Conservation (phyloP, 2,329 filamentous ascomycete genomes). For the Endoconidiophora laricicola region DNA sequence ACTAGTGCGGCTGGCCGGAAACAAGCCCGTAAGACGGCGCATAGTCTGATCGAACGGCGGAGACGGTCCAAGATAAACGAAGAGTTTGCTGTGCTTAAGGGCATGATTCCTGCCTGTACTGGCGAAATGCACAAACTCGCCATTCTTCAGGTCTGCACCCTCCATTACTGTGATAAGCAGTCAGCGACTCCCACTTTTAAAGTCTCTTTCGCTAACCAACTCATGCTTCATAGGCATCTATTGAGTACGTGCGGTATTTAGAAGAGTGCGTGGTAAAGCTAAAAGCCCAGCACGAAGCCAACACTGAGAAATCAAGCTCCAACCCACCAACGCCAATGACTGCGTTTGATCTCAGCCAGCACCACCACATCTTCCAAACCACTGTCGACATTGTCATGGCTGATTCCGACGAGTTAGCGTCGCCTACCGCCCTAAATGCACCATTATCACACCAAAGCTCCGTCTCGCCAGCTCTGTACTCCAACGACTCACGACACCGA, state of each 20-base stretch:
- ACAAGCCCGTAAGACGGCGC: conserved; percentile 87
- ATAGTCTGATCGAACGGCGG: conserved; percentile 82
- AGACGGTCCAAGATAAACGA: conserved; percentile 97
- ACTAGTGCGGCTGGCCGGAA: conserved; percentile 81
- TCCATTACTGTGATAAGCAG: not conserved
- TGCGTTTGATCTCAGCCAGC: conserved; percentile 3
- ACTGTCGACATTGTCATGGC: conserved; percentile 45
- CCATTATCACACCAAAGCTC: conserved; percentile 33
- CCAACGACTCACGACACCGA: conserved; percentile 28
- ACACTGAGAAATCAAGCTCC: conserved; percentile 14
- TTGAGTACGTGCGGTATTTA: conserved; percentile 89
- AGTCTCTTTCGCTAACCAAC: conserved; percentile 1
- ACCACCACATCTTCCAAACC: conserved; percentile 24
- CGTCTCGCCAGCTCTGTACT: conserved; percentile 33
- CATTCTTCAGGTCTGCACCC: conserved; percentile 61
- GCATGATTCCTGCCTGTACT: conserved; percentile 89
- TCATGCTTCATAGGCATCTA: conserved; percentile 51
- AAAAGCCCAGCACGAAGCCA: conserved; percentile 39
- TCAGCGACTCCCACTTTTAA: not conserved
- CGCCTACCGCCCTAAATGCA: conserved; percentile 24
- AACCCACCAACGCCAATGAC: not conserved
- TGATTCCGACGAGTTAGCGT: conserved; percentile 27
- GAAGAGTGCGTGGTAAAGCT: conserved; percentile 74
- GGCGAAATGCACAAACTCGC: conserved; percentile 97
- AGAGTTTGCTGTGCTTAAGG: conserved; percentile 83